phyloP scores from a whole-genome alignment of 768 basidiomycete genomes.

The Lentinula edodes region DNA sequence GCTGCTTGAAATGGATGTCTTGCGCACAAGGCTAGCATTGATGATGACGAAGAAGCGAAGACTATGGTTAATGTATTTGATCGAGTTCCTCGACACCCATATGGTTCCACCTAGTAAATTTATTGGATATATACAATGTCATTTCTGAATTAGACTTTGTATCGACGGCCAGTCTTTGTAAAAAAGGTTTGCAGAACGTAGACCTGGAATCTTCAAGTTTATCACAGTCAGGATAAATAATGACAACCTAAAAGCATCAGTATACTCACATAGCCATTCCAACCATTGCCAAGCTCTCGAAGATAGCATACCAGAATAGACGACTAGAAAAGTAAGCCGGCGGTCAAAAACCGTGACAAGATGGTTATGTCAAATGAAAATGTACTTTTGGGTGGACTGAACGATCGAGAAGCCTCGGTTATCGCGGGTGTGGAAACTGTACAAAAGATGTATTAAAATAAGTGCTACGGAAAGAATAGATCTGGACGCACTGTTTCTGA shows the following conservation, averaged over 20 bases:
- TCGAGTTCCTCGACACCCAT: not conserved
- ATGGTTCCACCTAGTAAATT: not conserved
- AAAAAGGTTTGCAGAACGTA: slow-evolving; percentile 96
- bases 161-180: slow-evolving; percentile 84
- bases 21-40: too few species aligned
- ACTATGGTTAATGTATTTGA: too few species aligned
- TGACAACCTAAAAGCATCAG: not conserved
- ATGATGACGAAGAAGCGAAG: too few species aligned
- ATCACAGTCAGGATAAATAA: slow-evolving; percentile 3
- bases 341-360: too few species aligned
- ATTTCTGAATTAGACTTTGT: slow-evolving; percentile 61
- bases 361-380: not conserved
- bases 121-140: not conserved
- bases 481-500: slow-evolving; percentile 80
- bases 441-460: not conserved
- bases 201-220: slow-evolving; percentile 66
- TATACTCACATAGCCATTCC: slow-evolving; percentile 81
- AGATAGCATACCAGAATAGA: slow-evolving; percentile 89
- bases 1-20: not conserved
- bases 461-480: not conserved
- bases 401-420: slow-evolving; percentile 92
- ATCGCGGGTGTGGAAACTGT: slow-evolving; percentile 90
- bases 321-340: slow-evolving; percentile 40
- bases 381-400: slow-evolving; percentile 81
- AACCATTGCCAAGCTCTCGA: slow-evolving; percentile 74